phyloP scores from a whole-genome alignment of 768 basidiomycete species.

The Dentipellis fragilis region DNA sequence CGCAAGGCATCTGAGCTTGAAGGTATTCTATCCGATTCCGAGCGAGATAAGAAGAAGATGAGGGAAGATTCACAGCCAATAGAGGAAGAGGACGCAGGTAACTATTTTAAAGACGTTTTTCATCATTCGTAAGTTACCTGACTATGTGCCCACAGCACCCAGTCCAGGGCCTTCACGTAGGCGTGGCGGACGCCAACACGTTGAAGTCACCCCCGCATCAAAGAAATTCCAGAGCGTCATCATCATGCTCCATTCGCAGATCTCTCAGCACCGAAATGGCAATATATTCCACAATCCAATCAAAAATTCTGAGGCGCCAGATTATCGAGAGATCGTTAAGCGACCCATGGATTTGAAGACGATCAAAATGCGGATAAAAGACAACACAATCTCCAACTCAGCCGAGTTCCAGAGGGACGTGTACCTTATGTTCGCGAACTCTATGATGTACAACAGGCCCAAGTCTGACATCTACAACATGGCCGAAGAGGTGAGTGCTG shows the following conservation, averaged over 20 bases:
- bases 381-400: constrained; percentile 71
- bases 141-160: constrained; percentile 3
- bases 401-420: constrained; percentile 87
- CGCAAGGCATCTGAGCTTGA: constrained; percentile 53
- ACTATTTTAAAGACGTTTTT: not conserved
- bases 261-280: constrained; percentile 78
- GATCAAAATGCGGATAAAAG: constrained; percentile 77
- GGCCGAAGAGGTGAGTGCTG: constrained; percentile 73
- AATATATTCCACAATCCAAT: constrained; percentile 90
- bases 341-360: constrained; percentile 95
- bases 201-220: constrained; percentile 25
- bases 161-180: constrained; percentile 12
- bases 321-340: constrained; percentile 87
- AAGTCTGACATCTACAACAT: constrained; percentile 79
- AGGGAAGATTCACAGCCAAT: constrained; percentile 62
- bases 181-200: constrained; percentile 15
- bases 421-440: constrained; percentile 91
- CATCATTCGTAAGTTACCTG: not conserved
- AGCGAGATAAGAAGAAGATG: constrained; percentile 43
- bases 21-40: constrained; percentile 27
- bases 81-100: constrained; percentile 51
- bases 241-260: constrained; percentile 68
- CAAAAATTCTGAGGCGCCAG: constrained; percentile 78
- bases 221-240: constrained; percentile 80
- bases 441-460: constrained; percentile 93